Conservation (phyloP, 164 flowering plant species). For the Vitis vinifera region ASM3070453v1 NC_081822.1:30049001-30049500, state of each 20-base stretch:
- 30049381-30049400: neutral
- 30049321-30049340: slow-evolving; percentile 70
- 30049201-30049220: slow-evolving; percentile 95
- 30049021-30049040: slow-evolving; percentile 69
- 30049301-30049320: slow-evolving; percentile 68
- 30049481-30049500: slow-evolving; percentile 78
- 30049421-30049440: neutral
- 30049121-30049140: slow-evolving; percentile 79
- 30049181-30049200: slow-evolving; percentile 72
- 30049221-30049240: slow-evolving; percentile 74
- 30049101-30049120: slow-evolving; percentile 70
- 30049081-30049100: slow-evolving; percentile 61
- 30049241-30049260: slow-evolving; percentile 86
- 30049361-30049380: slow-evolving; percentile 63
- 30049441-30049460: neutral
- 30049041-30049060: slow-evolving; percentile 77
- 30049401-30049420: neutral
- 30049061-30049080: slow-evolving; percentile 88
- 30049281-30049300: slow-evolving; percentile 70
- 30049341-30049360: slow-evolving; percentile 77
- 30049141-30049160: slow-evolving; percentile 59
- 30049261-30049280: slow-evolving; percentile 64
- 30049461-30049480: slow-evolving; percentile 52
- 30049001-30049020: slow-evolving; percentile 66
- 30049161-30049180: slow-evolving; percentile 83